Evolutionary conservation across 106 monocot species (phyloP).

Genomic region (Dendrobium huoshanense): DNA sequence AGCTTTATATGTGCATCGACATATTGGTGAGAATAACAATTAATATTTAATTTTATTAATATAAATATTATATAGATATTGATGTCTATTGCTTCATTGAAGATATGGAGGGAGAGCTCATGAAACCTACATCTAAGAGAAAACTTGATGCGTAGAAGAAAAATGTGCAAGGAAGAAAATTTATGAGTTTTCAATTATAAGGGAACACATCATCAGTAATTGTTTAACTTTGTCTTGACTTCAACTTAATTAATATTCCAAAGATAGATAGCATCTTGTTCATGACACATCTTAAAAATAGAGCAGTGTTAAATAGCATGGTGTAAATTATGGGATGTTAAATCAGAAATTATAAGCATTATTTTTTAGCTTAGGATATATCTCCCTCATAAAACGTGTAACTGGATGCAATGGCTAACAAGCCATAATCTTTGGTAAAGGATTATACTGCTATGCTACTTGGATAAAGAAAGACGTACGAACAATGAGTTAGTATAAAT

Average conservation of each 20-base stretch:
- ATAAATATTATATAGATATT: too few relatives aligned
- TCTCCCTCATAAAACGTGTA: conserved; percentile 97
- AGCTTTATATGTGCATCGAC: too few relatives aligned
- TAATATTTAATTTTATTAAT: too few relatives aligned
- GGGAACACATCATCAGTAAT: conserved; percentile 42
- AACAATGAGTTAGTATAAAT: neutral
- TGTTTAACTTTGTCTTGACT: conserved; percentile 92
- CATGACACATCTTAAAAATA: conserved; percentile 25
- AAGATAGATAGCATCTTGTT: conserved; percentile 81
- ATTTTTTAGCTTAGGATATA: conserved; percentile 38
- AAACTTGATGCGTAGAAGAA: too few relatives aligned
- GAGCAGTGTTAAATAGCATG: neutral
- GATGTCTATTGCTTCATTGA: too few relatives aligned
- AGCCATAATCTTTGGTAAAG: conserved; percentile 79
- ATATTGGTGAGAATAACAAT: too few relatives aligned
- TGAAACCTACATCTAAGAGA: too few relatives aligned
- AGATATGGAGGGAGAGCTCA: too few relatives aligned
- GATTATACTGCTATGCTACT: conserved; percentile 84
- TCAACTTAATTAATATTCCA: conserved; percentile 80
- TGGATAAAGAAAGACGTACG: conserved; percentile 35
- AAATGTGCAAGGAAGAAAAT: too few relatives aligned
- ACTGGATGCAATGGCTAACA: conserved; percentile 86
- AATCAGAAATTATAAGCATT: neutral
- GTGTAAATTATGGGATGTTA: neutral
- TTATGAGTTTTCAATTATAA: conserved; percentile 1